phyloP scores from a whole-genome alignment of 2,329 filamentous ascomycete genomes.

The Fusarium chlamydosporum region DNA sequence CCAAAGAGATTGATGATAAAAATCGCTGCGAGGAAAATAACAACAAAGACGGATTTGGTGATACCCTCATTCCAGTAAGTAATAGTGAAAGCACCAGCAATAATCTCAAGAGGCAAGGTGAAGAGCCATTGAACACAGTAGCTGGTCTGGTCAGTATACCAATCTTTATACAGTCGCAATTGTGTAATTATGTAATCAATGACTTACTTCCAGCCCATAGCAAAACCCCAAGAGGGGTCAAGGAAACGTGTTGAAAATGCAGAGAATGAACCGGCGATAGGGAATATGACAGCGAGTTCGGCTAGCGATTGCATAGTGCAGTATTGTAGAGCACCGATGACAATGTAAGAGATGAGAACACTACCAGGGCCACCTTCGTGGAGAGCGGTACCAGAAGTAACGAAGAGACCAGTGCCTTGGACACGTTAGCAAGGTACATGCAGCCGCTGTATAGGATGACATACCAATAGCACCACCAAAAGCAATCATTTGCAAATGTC shows the following conservation, averaged over 20 bases:
- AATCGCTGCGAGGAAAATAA: constrained; percentile 83
- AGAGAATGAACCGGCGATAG: constrained; percentile 91
- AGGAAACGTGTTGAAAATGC: constrained; percentile 95
- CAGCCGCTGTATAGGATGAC: constrained; percentile 12
- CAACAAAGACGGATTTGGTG: constrained; percentile 81
- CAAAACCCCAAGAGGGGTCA: constrained; percentile 94
- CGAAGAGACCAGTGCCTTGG: constrained; percentile 85
- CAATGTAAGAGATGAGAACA: constrained; percentile 78
- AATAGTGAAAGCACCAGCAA: constrained; percentile 87
- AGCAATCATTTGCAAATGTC: constrained; percentile 97
- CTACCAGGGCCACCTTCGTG: constrained; percentile 82
- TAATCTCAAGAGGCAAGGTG: constrained; percentile 86
- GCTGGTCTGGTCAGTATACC: constrained; percentile 57
- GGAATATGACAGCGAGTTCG: constrained; percentile 91
- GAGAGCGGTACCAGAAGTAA: constrained; percentile 82
- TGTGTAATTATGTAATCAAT: neutral
- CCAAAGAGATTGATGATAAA: constrained; percentile 88
- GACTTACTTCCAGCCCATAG: constrained; percentile 92
- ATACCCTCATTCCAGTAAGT: constrained; percentile 80
- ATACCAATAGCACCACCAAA: constrained; percentile 90
- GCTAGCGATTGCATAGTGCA: constrained; percentile 93
- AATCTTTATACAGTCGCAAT: neutral
- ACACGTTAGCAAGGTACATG: constrained; percentile 1
- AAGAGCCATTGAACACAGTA: constrained; percentile 92
- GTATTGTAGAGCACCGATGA: constrained; percentile 89